phyloP scores from a whole-genome alignment of 2,329 filamentous ascomycete species.

The Aspergillus felis region DNA sequence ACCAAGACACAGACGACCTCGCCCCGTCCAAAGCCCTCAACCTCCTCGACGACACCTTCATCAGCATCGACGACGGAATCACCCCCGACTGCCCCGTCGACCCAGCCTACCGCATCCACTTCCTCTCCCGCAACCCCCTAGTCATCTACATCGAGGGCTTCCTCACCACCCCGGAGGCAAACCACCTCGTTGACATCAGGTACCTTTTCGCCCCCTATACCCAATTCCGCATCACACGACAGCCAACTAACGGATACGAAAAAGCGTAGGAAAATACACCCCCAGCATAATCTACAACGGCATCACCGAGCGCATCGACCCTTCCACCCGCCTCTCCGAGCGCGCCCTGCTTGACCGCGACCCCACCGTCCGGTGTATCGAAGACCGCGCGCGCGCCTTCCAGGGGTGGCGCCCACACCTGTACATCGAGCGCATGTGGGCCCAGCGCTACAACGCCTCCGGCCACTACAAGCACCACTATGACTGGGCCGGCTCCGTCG shows the following conservation, averaged over 20 bases:
- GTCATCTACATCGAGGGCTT: slow-evolving; percentile 58
- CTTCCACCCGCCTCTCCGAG: slow-evolving; percentile 51
- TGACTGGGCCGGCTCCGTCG: slow-evolving; percentile 50
- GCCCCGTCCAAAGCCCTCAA: slow-evolving; percentile 14
- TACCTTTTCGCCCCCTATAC: slow-evolving; percentile 24
- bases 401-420: slow-evolving; percentile 58
- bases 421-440: slow-evolving; percentile 59
- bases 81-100: slow-evolving; percentile 21
- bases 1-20: slow-evolving; percentile 4
- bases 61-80: slow-evolving; percentile 32
- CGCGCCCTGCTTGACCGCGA: slow-evolving; percentile 46
- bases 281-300: slow-evolving; percentile 54
- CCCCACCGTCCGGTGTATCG: slow-evolving; percentile 54
- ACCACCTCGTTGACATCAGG: slow-evolving; percentile 53
- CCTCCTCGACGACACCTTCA: slow-evolving; percentile 28
- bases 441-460: slow-evolving; percentile 54
- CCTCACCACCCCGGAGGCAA: slow-evolving; percentile 45
- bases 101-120: slow-evolving; percentile 38
- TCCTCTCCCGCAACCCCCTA: slow-evolving; percentile 52
- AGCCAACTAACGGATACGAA: not conserved
- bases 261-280: slow-evolving; percentile 46
- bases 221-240: not conserved
- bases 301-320: slow-evolving; percentile 45
- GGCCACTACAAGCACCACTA: slow-evolving; percentile 60
- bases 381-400: slow-evolving; percentile 54